Conservation (phyloP, 176 grass and related monocot species). For the Bothriochloa decipiens region DNA sequence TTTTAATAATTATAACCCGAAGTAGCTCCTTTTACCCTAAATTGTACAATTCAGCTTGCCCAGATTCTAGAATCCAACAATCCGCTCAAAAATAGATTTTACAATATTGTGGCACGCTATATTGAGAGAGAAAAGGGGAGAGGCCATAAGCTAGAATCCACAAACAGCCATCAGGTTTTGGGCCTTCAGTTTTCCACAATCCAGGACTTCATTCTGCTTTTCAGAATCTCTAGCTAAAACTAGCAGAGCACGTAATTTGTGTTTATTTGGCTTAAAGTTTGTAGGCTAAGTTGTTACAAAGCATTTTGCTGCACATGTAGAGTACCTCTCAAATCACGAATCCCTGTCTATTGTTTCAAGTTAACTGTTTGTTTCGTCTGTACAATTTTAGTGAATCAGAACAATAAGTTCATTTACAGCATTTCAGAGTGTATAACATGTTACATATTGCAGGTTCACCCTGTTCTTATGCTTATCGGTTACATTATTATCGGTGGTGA, state of each 20-base stretch:
- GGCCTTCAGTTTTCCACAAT: neutral
- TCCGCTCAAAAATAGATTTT: neutral
- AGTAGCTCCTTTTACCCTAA: neutral
- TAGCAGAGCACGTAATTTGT: neutral
- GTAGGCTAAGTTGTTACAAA: neutral
- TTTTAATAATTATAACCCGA: neutral
- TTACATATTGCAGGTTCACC: conserved; percentile 71
- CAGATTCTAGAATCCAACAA: neutral
- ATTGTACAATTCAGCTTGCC: neutral
- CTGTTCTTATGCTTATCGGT: conserved; percentile 95
- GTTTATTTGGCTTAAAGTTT: neutral
- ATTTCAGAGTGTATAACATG: neutral
- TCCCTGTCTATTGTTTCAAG: neutral
- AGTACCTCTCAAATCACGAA: neutral
- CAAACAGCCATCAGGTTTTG: neutral
- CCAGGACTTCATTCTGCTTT: neutral
- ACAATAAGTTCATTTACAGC: conserved; percentile 4
- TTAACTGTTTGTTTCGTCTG: neutral
- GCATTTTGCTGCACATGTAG: neutral
- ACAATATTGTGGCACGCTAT: neutral
- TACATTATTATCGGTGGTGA: conserved; percentile 84
- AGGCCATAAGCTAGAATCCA: neutral
- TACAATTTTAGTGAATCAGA: neutral
- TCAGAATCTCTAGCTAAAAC: neutral
- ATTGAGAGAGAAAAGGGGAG: neutral